Conservation (phyloP, 2,329 filamentous ascomycete species). For the Epichloe coenophiala region DNA sequence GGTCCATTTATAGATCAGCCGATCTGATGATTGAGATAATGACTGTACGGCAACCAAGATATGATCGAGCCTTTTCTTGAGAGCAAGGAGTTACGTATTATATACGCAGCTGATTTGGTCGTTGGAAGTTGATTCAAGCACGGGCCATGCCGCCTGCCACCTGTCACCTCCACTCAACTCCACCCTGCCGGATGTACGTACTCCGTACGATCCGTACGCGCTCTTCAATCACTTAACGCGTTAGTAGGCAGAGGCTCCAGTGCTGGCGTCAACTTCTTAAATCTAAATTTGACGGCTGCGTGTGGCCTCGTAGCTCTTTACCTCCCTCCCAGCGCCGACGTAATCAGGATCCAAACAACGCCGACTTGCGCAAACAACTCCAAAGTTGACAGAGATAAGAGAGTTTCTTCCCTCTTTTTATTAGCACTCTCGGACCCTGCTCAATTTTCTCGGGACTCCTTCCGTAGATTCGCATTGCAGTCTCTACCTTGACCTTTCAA, state of each 20-base stretch:
- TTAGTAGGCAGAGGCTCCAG: too few relatives aligned
- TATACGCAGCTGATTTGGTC: too few relatives aligned
- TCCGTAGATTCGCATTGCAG: neutral
- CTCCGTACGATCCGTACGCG: neutral
- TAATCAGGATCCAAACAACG: neutral
- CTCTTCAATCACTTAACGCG: too few relatives aligned
- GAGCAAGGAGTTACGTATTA: too few relatives aligned
- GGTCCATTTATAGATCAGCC: too few relatives aligned
- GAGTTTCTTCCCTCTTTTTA: neutral
- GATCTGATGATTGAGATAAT: too few relatives aligned
- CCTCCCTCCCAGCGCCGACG: neutral
- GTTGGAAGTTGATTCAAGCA: neutral
- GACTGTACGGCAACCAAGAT: too few relatives aligned
- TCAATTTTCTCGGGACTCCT: neutral
- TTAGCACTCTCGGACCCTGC: neutral
- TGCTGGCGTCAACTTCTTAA: neutral
- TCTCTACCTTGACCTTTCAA: neutral
- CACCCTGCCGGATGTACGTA: neutral
- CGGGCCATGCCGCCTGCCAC: neutral
- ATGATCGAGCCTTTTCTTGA: too few relatives aligned
- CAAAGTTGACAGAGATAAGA: neutral
- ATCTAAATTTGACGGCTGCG: neutral
- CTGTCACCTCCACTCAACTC: neutral
- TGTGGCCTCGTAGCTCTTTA: neutral
- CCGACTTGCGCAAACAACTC: neutral